Conservation (phyloP, 495 filamentous ascomycete species). For the Daldinia caldariorum region DNA sequence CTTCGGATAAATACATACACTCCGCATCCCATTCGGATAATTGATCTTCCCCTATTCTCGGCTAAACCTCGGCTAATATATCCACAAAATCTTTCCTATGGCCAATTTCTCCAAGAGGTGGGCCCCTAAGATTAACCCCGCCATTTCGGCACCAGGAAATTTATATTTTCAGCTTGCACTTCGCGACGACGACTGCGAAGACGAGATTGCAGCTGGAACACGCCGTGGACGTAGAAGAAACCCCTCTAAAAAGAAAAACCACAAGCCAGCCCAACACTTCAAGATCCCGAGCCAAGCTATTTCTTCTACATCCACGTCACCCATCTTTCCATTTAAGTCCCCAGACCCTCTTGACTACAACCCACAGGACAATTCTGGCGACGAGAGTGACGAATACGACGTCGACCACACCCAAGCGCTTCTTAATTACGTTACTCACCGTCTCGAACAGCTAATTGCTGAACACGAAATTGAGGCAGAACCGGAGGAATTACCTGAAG, state of each 20-base stretch:
- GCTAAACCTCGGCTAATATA: conserved; percentile 1
- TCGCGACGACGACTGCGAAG: conserved; percentile 1
- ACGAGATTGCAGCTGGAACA: neutral
- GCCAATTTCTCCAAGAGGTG: conserved; percentile 6
- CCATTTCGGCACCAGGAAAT: conserved; percentile 13
- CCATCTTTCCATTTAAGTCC: neutral
- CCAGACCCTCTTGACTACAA: neutral
- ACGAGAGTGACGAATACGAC: conserved; percentile 1
- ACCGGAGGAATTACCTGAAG: neutral
- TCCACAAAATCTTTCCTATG: neutral
- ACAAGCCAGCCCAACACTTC: neutral
- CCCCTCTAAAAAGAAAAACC: neutral
- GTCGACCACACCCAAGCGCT: neutral
- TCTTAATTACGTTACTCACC: neutral
- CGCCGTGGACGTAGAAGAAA: neutral
- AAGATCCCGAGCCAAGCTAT: neutral
- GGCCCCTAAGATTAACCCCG: conserved; percentile 6
- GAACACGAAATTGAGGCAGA: neutral
- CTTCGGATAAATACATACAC: too few relatives aligned
- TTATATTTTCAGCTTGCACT: conserved; percentile 5
- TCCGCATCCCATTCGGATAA: neutral
- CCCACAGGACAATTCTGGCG: neutral
- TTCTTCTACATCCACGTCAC: neutral
- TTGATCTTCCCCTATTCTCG: neutral
- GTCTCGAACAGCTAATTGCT: neutral